Evolutionary conservation across 495 filamentous ascomycete genomes (phyloP).

Genomic region (Penicillium diatomitis): DNA sequence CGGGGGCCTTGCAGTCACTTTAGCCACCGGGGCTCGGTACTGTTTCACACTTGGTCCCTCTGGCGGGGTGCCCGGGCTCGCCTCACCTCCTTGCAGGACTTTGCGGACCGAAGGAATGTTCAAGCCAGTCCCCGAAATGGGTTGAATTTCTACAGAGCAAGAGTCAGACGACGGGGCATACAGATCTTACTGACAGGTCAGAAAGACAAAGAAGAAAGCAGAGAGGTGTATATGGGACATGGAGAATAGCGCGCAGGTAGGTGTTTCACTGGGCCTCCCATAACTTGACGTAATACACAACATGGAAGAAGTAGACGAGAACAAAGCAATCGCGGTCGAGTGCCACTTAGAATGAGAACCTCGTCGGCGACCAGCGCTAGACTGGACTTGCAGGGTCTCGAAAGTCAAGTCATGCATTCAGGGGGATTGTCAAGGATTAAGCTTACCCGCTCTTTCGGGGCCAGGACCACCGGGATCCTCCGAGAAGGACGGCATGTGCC

Average conservation of each 20-base stretch:
- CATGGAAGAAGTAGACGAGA: no score
- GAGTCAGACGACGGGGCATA: slow-evolving; percentile 11
- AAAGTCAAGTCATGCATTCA: not conserved
- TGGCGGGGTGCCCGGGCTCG: slow-evolving; percentile 13
- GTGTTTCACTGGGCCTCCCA: no score
- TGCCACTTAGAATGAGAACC: no score
- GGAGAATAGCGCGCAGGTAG: not conserved
- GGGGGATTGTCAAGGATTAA: not conserved
- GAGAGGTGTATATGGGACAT: not conserved
- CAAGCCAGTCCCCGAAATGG: slow-evolving; percentile 24
- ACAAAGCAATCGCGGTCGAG: no score
- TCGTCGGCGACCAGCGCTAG: no score
- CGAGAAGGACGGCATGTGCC: slow-evolving; percentile 29
- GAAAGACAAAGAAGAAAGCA: not conserved
- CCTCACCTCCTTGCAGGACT: slow-evolving; percentile 15
- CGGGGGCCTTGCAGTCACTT: slow-evolving; percentile 22
- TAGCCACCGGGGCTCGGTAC: slow-evolving; percentile 18
- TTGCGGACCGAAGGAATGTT: slow-evolving; percentile 19
- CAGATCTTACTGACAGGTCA: not conserved
- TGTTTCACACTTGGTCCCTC: slow-evolving; percentile 19
- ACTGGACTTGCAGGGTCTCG: no score
- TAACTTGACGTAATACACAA: no score
- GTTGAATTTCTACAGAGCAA: slow-evolving; percentile 17
- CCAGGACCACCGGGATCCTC: slow-evolving; percentile 16
- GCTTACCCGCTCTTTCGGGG: slow-evolving; percentile 31